Percentiles rank a stretch among this genome's conserved stretches.
phyloP scores from a whole-genome alignment of 768 basidiomycete genomes.

The Tylopilus cervinicoccineus region DNA sequence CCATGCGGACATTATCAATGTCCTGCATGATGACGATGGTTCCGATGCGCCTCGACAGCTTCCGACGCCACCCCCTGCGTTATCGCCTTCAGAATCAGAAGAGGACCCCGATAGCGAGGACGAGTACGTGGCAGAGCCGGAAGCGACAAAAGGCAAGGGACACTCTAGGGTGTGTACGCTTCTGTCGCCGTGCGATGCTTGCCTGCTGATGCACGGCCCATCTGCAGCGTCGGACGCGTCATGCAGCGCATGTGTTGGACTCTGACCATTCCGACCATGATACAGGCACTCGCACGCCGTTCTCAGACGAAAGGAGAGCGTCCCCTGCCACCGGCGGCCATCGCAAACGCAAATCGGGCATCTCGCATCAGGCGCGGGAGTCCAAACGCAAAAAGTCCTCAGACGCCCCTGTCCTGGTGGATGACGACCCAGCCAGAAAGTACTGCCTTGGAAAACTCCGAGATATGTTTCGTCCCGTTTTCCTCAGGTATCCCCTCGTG shows the following conservation, averaged over 20 bases:
- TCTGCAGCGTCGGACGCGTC: constrained; percentile 43
- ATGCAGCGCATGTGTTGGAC: constrained; percentile 38
- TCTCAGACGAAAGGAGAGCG: constrained; percentile 17
- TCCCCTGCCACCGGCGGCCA: constrained; percentile 21
- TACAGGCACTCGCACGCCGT: constrained; percentile 9
- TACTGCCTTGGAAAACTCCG: constrained; percentile 77
- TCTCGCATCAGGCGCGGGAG: constrained; percentile 35
- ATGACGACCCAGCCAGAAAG: constrained; percentile 72
- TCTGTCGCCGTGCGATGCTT: constrained; percentile 4
- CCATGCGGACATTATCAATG: constrained; percentile 41
- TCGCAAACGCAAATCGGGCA: constrained; percentile 54
- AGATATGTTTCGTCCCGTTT: constrained; percentile 68
- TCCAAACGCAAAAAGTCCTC: constrained; percentile 48
- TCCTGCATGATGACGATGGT: constrained; percentile 18
- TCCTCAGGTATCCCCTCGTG: constrained; percentile 63
- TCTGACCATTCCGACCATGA: constrained; percentile 38
- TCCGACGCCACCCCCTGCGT: constrained; percentile 30
- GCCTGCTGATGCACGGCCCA: constrained; percentile 13
- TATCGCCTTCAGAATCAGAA: constrained; percentile 44
- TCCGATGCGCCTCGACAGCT: constrained; percentile 13
- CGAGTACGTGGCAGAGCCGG: constrained; percentile 58
- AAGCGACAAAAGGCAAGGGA: constrained; percentile 32
- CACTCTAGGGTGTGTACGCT: constrained; percentile 42
- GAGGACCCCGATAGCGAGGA: constrained; percentile 58
- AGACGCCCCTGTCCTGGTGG: constrained; percentile 33